Evolutionary conservation across 495 filamentous ascomycete species (phyloP).

Genomic region (Trichocladium antarcticum): DNA sequence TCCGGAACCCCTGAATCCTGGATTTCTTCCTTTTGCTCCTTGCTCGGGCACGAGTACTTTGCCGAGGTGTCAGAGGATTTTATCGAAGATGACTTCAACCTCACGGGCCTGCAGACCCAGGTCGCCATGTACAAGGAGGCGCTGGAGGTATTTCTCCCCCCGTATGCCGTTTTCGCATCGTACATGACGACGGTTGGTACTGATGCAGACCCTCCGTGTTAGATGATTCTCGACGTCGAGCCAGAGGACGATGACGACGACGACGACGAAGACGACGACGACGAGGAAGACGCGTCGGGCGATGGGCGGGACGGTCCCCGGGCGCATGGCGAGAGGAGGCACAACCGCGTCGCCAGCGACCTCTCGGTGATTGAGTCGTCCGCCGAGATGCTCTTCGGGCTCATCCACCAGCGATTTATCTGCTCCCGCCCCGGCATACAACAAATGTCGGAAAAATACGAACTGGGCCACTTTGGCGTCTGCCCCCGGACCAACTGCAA

Average conservation of each 20-base stretch:
- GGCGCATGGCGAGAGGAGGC: slow-evolving; percentile 54
- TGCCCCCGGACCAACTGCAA: slow-evolving; percentile 88
- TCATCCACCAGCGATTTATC: slow-evolving; percentile 98
- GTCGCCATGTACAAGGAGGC: slow-evolving; percentile 99
- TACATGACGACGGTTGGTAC: slow-evolving; percentile 14
- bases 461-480: slow-evolving; percentile 84
- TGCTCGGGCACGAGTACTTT: slow-evolving; percentile 96
- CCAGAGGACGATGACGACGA: slow-evolving; percentile 87
- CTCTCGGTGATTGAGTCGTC: slow-evolving; percentile 91
- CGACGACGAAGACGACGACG: slow-evolving; percentile 65
- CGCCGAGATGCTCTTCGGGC: slow-evolving; percentile 90
- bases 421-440: slow-evolving; percentile 94
- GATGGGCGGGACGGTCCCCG: slow-evolving; percentile 44
- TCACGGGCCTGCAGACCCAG: slow-evolving; percentile 87
- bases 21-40: slow-evolving; percentile 93
- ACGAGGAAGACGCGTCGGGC: slow-evolving; percentile 65
- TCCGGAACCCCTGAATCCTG: slow-evolving; percentile 85
- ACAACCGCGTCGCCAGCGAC: slow-evolving; percentile 81
- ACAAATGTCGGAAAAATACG: slow-evolving; percentile 98
- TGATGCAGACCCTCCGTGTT: slow-evolving; percentile 22
- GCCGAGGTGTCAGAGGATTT: slow-evolving; percentile 98
- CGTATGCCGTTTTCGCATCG: not conserved
- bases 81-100: slow-evolving; percentile 98
- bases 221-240: slow-evolving; percentile 99
- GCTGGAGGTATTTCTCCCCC: slow-evolving; percentile 34